These are phyloP conservation scores for Petasospora rhodanensis DNA, from an alignment of 1,139 yeast genomes.

Conservation along the genomic window DNA sequence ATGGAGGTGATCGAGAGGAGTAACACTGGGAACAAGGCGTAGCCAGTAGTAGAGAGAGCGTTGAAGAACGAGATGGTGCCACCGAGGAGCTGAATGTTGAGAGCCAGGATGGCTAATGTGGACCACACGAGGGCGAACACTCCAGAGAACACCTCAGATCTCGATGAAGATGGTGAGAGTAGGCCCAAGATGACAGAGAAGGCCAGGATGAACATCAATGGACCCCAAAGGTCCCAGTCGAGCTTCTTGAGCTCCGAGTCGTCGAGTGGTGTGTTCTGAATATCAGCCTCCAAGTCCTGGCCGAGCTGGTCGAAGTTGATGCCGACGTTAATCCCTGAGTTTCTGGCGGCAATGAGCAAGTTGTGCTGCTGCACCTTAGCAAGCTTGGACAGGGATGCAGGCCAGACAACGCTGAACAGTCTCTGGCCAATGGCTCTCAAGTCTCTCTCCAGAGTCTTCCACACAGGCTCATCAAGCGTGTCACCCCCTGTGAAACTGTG, in stretches of 20 bases:
- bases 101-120: constrained; percentile 48
- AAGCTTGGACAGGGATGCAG: constrained; percentile 43
- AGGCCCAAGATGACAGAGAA: constrained; percentile 50
- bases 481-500: constrained; percentile 79
- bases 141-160: constrained; percentile 55
- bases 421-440: constrained; percentile 60
- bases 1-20: constrained; percentile 60
- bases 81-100: constrained; percentile 73
- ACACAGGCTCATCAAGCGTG: constrained; percentile 80
- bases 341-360: constrained; percentile 39
- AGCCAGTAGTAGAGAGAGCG: constrained; percentile 77
- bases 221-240: constrained; percentile 93
- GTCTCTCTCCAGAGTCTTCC: constrained; percentile 65
- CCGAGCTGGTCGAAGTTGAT: constrained; percentile 33
- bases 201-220: constrained; percentile 63
- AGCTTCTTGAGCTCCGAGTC: constrained; percentile 29
- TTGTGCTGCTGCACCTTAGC: constrained; percentile 43
- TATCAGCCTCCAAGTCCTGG: constrained; percentile 26
- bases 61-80: constrained; percentile 72
- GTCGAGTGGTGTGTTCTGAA: constrained; percentile 23
- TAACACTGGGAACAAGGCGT: constrained; percentile 74
- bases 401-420: constrained; percentile 70
- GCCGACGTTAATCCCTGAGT: constrained; percentile 42
- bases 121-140: constrained; percentile 56
- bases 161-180: constrained; percentile 35